A percentile compares a stretch with the other conserved stretches of the same genome.
Evolutionary conservation across 495 filamentous ascomycete genomes (phyloP).

Genomic region (Cladorrhinum samala): DNA sequence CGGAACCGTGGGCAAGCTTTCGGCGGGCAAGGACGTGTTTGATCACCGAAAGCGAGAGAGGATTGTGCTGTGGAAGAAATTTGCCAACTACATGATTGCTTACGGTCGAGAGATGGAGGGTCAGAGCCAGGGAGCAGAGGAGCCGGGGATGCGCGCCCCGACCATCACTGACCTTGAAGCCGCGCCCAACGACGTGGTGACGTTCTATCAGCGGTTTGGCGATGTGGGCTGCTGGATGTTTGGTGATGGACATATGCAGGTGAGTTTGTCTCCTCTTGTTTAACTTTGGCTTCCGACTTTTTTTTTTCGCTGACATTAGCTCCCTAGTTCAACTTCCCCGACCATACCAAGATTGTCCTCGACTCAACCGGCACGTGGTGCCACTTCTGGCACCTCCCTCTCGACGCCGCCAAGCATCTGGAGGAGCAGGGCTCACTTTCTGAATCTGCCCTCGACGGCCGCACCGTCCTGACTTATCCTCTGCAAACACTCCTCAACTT

Average conservation of each 20-base stretch:
- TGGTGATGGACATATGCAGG: slow-evolving; percentile 74
- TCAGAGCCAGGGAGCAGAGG: slow-evolving; percentile 29
- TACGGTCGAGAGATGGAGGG: slow-evolving; percentile 49
- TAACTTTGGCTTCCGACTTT: neutral
- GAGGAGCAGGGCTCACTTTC: slow-evolving; percentile 57
- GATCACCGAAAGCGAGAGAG: slow-evolving; percentile 67
- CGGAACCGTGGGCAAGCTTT: slow-evolving; percentile 47
- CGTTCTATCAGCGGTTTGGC: slow-evolving; percentile 83
- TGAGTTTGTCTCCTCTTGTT: slow-evolving; percentile 14
- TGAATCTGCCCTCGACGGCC: slow-evolving; percentile 56
- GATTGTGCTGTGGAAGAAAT: slow-evolving; percentile 80
- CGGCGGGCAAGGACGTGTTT: slow-evolving; percentile 48
- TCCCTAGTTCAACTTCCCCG: slow-evolving; percentile 88
- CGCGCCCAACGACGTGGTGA: slow-evolving; percentile 59
- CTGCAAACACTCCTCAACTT: slow-evolving; percentile 54
- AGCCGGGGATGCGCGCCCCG: slow-evolving; percentile 42
- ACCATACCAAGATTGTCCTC: slow-evolving; percentile 89
- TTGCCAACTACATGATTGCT: slow-evolving; percentile 87
- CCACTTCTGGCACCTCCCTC: slow-evolving; percentile 77
- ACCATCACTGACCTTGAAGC: slow-evolving; percentile 41
- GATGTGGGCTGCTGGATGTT: slow-evolving; percentile 89
- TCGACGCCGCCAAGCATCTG: slow-evolving; percentile 59
- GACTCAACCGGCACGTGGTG: slow-evolving; percentile 69
- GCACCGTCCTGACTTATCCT: slow-evolving; percentile 55
- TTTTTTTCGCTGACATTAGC: slow-evolving; percentile 33